These are phyloP conservation scores for Lineolata rhizophorae DNA, from an alignment of 495 filamentous ascomycete genomes.

Conservation along the genomic window DNA sequence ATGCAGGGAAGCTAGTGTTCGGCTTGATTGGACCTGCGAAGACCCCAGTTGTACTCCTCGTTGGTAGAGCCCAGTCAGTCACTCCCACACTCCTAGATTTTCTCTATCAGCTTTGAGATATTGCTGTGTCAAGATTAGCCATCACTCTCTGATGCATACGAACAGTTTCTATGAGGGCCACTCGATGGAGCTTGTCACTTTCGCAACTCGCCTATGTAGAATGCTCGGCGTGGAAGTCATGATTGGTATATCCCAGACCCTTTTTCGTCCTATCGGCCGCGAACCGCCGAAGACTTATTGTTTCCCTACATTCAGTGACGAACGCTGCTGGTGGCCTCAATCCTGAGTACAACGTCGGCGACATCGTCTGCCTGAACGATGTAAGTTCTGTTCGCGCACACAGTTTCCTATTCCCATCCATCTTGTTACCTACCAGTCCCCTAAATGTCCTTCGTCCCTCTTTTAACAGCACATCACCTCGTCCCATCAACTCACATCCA, in stretches of 20 bases:
- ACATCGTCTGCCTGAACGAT: conserved; percentile 53
- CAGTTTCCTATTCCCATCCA: neutral
- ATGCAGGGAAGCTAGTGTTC: conserved; percentile 58
- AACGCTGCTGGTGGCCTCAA: conserved; percentile 62
- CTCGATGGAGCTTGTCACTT: conserved; percentile 42
- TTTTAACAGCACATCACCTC: neutral
- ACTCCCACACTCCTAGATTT: neutral
- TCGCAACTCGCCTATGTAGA: conserved; percentile 50
- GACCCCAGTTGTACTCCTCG: conserved; percentile 45
- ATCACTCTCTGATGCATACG: conserved; percentile 2
- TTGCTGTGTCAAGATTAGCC: neutral
- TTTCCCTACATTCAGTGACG: no score
- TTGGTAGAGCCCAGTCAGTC: conserved; percentile 52
- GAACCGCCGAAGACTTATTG: no score
- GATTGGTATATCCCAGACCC: conserved; percentile 31
- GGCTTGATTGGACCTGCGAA: conserved; percentile 31
- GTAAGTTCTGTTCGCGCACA: conserved; percentile 19
- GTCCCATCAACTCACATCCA: no score
- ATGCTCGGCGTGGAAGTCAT: conserved; percentile 41
- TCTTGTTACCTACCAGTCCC: conserved; percentile 1
- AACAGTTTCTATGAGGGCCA: conserved; percentile 59
- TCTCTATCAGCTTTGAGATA: neutral
- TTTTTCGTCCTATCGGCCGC: no score
- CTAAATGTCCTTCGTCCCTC: neutral
- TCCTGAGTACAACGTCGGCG: conserved; percentile 42